These are phyloP conservation scores for Acacia crassicarpa DNA, from an alignment of 306 rosid genomes.

Conservation along the genomic window DNA sequence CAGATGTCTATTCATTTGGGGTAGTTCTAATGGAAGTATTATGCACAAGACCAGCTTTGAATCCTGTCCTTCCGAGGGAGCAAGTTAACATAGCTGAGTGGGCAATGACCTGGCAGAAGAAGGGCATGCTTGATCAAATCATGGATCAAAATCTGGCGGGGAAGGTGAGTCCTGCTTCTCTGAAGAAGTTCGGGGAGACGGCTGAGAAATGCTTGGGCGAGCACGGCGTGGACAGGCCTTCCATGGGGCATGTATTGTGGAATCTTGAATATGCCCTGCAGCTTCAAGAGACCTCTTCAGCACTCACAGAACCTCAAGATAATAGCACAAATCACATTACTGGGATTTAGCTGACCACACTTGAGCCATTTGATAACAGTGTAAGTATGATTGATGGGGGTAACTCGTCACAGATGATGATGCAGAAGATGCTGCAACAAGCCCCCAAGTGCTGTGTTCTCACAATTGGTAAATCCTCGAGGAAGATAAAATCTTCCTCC, in stretches of 20 bases:
- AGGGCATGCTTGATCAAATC: slow-evolving; percentile 94
- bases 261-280: slow-evolving; percentile 93
- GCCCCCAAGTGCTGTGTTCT: slow-evolving; percentile 94
- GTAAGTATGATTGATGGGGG: slow-evolving; percentile 66
- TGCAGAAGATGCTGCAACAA: slow-evolving; percentile 72
- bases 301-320: slow-evolving; percentile 88
- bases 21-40: slow-evolving; percentile 96
- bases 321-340: slow-evolving; percentile 93
- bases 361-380: slow-evolving; percentile 84
- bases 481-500: slow-evolving; percentile 67
- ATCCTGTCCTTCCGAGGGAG: slow-evolving; percentile 94
- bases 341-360: slow-evolving; percentile 69
- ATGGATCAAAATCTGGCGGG: slow-evolving; percentile 87
- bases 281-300: slow-evolving; percentile 84
- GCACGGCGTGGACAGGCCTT: slow-evolving; percentile 87
- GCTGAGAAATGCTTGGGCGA: slow-evolving; percentile 96
- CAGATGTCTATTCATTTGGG: slow-evolving; percentile 96
- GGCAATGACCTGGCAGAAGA: slow-evolving; percentile 95
- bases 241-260: slow-evolving; percentile 97
- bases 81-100: slow-evolving; percentile 98
- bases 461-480: slow-evolving; percentile 90
- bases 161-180: slow-evolving; percentile 82
- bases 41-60: slow-evolving; percentile 95
- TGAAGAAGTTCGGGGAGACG: slow-evolving; percentile 89
- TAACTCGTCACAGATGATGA: slow-evolving; percentile 71